Evolutionary conservation across 805 yeast genomes (phyloP), one percentile per base, ranked within the genome.

Genomic region (Pichia kluyveri): DNA sequence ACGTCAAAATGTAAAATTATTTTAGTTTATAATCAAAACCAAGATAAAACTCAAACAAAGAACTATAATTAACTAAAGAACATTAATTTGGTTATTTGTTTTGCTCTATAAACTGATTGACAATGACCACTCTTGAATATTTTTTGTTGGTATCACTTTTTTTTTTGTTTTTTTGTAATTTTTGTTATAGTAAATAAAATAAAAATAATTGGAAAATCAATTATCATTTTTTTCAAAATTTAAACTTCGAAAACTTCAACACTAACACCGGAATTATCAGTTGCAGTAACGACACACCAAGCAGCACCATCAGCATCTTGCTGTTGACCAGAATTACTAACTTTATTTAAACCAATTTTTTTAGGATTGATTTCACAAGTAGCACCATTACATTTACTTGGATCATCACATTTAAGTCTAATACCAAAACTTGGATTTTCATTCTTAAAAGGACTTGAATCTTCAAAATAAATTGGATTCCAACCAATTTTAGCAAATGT

Each of bases 401-500:
- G 76, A 57, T 82, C 84, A 48, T 80, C 85, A 68, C 96, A 88
- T 9, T 79, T 76, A 56, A 88, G 71, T 61, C 80, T 76, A 54
- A 88, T 60, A 57, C 96, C 96, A 56, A 79, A 86, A 31, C 60
- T 61, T 41, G 95, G 96, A 53, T 66, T 69, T 4, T 66, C 66
- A 57, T 71, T 65, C 53, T 71, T 69, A 69, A 81, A 84, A 9
- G 83, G 77, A 28, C 72, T 63, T 1, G 68, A 55, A 44, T 71
- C 71, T 54, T 83, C 91, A 57, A 85, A 64, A 65, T 86, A 86
- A 48, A 83, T 76, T 15, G 96, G 96, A 66, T 88, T 88, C 95
- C 95, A 87, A 42, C 91, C 96, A 62, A 88, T 77, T 68, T 86
- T 89, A 54, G 86, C 86, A 62, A 56, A 88, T 4, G 96, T 88